Base-by-base conservation (phyloP, 140 eudicot species). In the Anethum foeniculum region DNA sequence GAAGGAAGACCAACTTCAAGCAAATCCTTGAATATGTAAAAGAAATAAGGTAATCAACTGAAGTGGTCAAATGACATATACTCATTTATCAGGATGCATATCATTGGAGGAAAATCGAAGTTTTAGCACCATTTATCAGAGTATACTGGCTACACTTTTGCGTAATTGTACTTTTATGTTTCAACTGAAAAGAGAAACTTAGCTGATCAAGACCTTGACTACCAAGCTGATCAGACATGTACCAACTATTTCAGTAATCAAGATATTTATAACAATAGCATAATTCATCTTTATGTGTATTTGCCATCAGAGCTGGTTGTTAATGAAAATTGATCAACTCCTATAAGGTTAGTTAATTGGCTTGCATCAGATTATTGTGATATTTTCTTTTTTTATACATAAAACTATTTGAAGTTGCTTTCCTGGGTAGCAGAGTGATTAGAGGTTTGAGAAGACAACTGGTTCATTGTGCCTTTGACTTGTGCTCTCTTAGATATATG, bases 21-120 rank as follows among this genome's bases (percentile, higher is more conserved):
- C 97, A 93, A 81, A 96, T 96, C 76, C 97, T 96, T 74, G 99
- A 91, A 62, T 96, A 91, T 85, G 99, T 96, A 62, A 93, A 93
- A 84, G 98, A 91, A 85, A 96, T 96, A 82, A 91, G 99, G 99
- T 96, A 89, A 73, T 65, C n/a, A n/a, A 11, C 69, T 13, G 15
- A 11, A 21, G 30, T 32, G 21, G 34, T 73, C 54, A 41, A 73
- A 41, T 41, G n/a, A 23, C 39, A 18, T 8, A 69, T 7, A 38
- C 19, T 48, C 52, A 21, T 30, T 19, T 1, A 38, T 72, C 75
- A 25, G 43, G 81, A 78, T 34, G 71, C 16, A 27, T 11, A 9
- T 65, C 19, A 1, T 18, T 25, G 38, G 38, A 19, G 38, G 36
- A 28, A 28, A 48, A 16, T 12, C 2, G 3, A n/a, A 19, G 30